Evolutionary conservation across 1,284 basidiomycete genomes (phyloP), one percentile per base, ranked within the genome.

Genomic region (Boletellus deceptivus): DNA sequence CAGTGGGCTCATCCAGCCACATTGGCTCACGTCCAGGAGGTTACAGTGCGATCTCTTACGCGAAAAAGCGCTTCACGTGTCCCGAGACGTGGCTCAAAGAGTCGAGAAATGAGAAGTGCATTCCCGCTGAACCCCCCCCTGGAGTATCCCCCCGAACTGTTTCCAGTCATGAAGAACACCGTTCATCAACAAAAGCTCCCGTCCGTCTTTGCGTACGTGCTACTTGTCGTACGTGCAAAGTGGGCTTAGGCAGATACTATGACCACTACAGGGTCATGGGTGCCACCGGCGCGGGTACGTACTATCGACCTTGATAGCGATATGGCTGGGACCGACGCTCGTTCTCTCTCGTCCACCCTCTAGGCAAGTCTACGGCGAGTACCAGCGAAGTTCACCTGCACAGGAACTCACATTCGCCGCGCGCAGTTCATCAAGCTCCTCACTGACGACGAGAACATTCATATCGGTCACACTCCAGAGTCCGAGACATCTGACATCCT

Each of bases 261-360:
- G 13, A 34, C 8, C 14, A 8, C 8, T 29, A 20, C 39, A 53
- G 52, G 22, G 43, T 53, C 8, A 51, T 51, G 50, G 50, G 50
- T 7, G 27, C 46, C 7, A 53, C 51, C 17, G 51, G 47, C 2
- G 49, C 40, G 20, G 20, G 20, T 20, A 20, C 20, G 20, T 20
- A 20, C 20, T 20, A 20, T 20, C 20, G 20, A 20, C 20, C 20
- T 20, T 20, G 20, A 4, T 20, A 20, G 20, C 20, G 20, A 20
- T 20, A 20, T 20, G 20, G 4, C 20, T 20, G 20, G 20, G 20
- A 20, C 4, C 20, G 20, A 20, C 20, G 4, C 20, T 4, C 20
- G 4, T 20, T 20, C 4, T 20, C 20, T 4, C 20, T 20, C 20
- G 20, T 20, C 20, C 20, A 20, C 4, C 20, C 20, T 20, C 20